Conservation (phyloP, 345 rosid genomes). For the Eucalyptus victrix region DNA sequence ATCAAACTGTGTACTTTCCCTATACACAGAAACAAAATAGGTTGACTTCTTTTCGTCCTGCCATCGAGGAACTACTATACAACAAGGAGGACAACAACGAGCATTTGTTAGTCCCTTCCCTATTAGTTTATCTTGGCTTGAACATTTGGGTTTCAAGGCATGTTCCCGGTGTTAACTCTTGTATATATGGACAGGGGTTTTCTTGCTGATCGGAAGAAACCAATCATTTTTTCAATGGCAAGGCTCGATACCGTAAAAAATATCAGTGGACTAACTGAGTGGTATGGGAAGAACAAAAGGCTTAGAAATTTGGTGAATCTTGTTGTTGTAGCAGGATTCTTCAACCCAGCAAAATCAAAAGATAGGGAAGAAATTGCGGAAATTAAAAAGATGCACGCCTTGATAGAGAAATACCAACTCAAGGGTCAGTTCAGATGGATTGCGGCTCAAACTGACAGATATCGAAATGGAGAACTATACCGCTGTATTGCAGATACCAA, state of each 20-base stretch:
- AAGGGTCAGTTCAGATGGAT: constrained; percentile 90
- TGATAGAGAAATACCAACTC: constrained; percentile 67
- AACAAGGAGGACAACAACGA: constrained; percentile 46
- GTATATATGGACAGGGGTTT: constrained; percentile 45
- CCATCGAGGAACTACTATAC: constrained; percentile 68
- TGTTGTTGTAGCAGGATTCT: constrained; percentile 86
- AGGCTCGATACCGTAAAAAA: constrained; percentile 87
- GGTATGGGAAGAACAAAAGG: constrained; percentile 83
- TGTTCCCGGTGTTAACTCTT: neutral
- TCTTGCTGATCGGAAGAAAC: constrained; percentile 64
- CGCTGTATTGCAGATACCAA: constrained; percentile 86
- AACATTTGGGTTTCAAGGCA: neutral
- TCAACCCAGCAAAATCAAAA: constrained; percentile 59
- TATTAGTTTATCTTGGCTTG: neutral
- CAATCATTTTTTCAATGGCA: constrained; percentile 97
- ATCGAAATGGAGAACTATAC: constrained; percentile 80
- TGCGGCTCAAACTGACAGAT: constrained; percentile 84
- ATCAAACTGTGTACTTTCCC: constrained; percentile 90
- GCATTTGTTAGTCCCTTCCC: constrained; percentile 45
- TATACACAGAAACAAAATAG: constrained; percentile 43
- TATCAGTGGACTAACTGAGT: constrained; percentile 77
- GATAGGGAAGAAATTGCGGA: constrained; percentile 89
- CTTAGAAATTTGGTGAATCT: constrained; percentile 73
- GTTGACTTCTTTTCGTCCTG: constrained; percentile 46
- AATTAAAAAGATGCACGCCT: constrained; percentile 73